These are phyloP conservation scores for Eucalyptus erythrocorys DNA, from an alignment of 345 rosid species.

Conservation along the genomic window DNA sequence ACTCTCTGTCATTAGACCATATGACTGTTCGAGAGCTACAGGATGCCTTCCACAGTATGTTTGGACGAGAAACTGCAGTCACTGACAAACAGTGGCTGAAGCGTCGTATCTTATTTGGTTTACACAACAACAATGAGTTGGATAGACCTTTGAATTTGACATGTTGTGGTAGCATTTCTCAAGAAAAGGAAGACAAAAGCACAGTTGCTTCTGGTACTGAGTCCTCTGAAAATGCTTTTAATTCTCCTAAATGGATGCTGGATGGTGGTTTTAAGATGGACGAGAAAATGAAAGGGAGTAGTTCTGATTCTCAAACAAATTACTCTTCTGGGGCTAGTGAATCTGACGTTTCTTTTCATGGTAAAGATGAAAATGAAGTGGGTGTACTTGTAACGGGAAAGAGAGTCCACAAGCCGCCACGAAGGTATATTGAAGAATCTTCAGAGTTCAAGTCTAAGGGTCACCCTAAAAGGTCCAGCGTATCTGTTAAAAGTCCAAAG, in stretches of 20 bases:
- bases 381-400: background rate
- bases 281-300: background rate
- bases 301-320: background rate
- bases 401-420: slow-evolving; percentile 7
- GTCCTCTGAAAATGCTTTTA: background rate
- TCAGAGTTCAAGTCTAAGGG: background rate
- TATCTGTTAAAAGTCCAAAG: background rate
- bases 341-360: background rate
- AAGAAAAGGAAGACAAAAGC: slow-evolving; percentile 1
- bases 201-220: background rate
- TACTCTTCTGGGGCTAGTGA: background rate
- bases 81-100: slow-evolving; percentile 10
- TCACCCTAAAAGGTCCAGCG: background rate
- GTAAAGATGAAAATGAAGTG: background rate
- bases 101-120: slow-evolving; percentile 1
- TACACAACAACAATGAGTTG: background rate
- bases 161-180: background rate
- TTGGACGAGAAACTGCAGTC: slow-evolving; percentile 3
- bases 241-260: background rate
- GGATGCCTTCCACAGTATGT: background rate
- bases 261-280: background rate
- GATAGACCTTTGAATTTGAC: background rate
- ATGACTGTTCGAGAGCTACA: slow-evolving; percentile 5
- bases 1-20: background rate
- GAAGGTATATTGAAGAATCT: slow-evolving; percentile 7